Evolutionary conservation across 139 green algal genomes (phyloP).

Genomic region (Axilococcus clingmanii): DNA sequence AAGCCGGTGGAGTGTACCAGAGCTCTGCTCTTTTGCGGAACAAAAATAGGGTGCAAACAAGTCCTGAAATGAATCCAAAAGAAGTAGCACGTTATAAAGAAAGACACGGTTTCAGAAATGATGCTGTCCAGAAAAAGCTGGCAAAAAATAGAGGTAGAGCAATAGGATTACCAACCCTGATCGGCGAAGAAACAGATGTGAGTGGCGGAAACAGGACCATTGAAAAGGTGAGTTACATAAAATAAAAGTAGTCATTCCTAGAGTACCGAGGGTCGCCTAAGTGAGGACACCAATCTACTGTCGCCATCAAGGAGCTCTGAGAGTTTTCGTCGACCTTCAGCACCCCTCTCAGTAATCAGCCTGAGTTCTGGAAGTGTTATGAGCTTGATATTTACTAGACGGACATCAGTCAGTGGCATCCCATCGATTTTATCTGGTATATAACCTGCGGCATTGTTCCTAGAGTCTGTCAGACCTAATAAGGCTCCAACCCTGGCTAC

Average conservation of each 20-base stretch:
- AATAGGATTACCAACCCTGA: no score
- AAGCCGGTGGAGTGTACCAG: neutral
- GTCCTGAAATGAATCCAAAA: no score
- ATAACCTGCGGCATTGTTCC: slow-evolving; percentile 8
- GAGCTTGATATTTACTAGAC: slow-evolving; percentile 56
- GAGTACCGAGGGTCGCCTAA: slow-evolving; percentile 14
- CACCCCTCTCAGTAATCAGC: slow-evolving; percentile 42
- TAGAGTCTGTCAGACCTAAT: slow-evolving; percentile 32
- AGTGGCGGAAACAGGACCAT: no score
- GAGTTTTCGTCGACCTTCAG: slow-evolving; percentile 33
- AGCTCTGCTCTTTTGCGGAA: no score
- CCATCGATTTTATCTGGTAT: slow-evolving; percentile 31
- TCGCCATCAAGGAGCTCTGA: slow-evolving; percentile 25
- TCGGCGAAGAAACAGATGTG: no score
- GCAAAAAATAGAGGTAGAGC: no score
- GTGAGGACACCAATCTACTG: slow-evolving; percentile 22
- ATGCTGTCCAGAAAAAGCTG: no score
- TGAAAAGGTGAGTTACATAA: no score
- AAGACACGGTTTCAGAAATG: no score
- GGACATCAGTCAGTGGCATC: slow-evolving; percentile 48
- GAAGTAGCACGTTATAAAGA: no score
- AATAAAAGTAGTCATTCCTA: no score
- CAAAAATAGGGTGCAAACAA: no score
- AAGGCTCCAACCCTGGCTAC: slow-evolving; percentile 37
- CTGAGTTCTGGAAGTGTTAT: slow-evolving; percentile 41